Evolutionary conservation across 305 asterid genomes (phyloP).

Genomic region (Solanum aculeatissimum): DNA sequence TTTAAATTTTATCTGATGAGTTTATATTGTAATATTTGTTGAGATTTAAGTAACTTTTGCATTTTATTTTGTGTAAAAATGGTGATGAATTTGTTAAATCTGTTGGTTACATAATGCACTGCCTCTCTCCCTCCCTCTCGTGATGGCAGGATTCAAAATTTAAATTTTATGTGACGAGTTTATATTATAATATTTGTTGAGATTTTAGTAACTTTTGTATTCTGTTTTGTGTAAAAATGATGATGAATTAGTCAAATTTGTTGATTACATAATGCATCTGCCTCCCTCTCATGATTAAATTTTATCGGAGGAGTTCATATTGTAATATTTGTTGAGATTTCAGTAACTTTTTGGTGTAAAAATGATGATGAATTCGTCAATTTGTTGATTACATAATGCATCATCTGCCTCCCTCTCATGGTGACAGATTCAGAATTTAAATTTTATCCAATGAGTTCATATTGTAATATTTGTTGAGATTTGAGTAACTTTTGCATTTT

Average conservation of each 20-base stretch:
- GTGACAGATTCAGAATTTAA: neutral
- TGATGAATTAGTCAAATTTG: neutral
- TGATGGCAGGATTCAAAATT: too few species aligned
- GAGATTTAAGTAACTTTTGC: neutral
- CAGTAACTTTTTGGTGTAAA: neutral
- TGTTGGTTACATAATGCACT: neutral
- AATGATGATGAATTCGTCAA: neutral
- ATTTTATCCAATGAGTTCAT: neutral
- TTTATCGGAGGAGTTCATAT: neutral
- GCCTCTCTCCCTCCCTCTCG: too few species aligned
- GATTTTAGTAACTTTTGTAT: neutral
- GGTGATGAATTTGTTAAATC: neutral
- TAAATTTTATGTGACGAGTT: neutral
- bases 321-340: neutral
- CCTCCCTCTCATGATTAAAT: neutral
- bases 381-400: too few species aligned
- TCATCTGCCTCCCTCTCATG: too few species aligned
- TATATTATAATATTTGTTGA: neutral
- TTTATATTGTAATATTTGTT: neutral
- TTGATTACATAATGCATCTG: neutral
- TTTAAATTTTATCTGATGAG: neutral
- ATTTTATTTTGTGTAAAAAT: neutral
- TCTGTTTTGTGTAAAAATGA: neutral
- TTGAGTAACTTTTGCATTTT: neutral
- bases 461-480: neutral